Percentiles rank a stretch among this genome's conserved stretches.
These are phyloP conservation scores for Beta vulgaris DNA, from an alignment of 148 eudicot species.

Conservation along the genomic window DNA sequence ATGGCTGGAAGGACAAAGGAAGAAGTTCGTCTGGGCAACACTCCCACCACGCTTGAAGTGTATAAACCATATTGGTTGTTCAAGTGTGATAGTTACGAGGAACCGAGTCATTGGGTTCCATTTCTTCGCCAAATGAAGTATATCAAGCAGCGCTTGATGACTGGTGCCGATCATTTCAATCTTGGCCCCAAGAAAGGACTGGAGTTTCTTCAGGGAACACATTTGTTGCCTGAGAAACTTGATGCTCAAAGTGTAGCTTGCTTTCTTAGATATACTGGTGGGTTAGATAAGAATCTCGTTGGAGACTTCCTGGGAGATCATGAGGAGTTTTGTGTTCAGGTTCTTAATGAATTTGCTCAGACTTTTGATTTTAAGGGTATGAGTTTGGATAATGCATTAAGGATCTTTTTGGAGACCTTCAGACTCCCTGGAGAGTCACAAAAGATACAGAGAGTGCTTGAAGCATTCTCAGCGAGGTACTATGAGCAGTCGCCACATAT, in stretches of 20 bases:
- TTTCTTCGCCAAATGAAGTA: constrained; percentile 73
- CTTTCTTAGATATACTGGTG: constrained; percentile 81
- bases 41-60: constrained; percentile 49
- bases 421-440: constrained; percentile 46
- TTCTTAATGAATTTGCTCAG: constrained; percentile 83
- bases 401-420: constrained; percentile 31
- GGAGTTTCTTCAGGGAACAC: constrained; percentile 75
- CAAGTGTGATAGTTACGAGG: constrained; percentile 55
- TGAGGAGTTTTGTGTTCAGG: constrained; percentile 84
- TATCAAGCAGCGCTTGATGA: constrained; percentile 68
- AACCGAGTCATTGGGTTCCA: constrained; percentile 80
- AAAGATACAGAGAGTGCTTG: constrained; percentile 93
- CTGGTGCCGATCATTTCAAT: constrained; percentile 93
- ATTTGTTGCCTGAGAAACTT: constrained; percentile 75
- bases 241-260: constrained; percentile 89
- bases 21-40: constrained; percentile 40
- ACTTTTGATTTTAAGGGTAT: constrained; percentile 41
- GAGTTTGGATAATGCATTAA: constrained; percentile 29
- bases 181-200: constrained; percentile 90
- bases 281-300: constrained; percentile 85
- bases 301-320: constrained; percentile 93
- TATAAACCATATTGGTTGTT: constrained; percentile 80
- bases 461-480: constrained; percentile 88
- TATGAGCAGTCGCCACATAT: constrained; percentile 82
- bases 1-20: constrained; percentile 74